These are phyloP conservation scores for Brassica balearica DNA, from an alignment of 441 rosid genomes.

Conservation along the genomic window DNA sequence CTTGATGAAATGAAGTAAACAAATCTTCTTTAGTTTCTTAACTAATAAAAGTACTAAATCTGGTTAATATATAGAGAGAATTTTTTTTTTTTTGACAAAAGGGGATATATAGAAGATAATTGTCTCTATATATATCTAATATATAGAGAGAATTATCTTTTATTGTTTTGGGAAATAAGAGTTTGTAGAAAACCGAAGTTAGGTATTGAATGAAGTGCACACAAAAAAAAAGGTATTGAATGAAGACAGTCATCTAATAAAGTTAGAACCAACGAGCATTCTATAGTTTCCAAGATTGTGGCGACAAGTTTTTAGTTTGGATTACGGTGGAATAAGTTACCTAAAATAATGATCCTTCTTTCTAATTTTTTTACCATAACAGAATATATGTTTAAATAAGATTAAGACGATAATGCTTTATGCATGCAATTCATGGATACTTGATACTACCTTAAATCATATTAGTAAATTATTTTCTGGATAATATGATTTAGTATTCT, in stretches of 20 bases:
- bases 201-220: conserved; percentile 14
- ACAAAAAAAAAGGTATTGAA: neutral
- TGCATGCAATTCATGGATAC: conserved; percentile 1
- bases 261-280: conserved; percentile 13
- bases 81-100: neutral
- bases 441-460: neutral
- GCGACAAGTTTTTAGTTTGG: conserved; percentile 26
- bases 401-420: neutral
- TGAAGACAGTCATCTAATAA: conserved; percentile 7
- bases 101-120: too few species aligned
- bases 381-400: neutral
- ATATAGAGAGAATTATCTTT: neutral
- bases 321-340: conserved; percentile 2
- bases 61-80: neutral
- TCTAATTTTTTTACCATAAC: neutral
- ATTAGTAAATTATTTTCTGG: neutral
- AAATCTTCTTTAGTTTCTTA: conserved; percentile 36
- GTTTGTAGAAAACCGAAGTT: neutral
- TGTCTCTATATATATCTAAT: neutral
- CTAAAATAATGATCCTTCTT: conserved; percentile 2
- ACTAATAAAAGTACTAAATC: conserved; percentile 31
- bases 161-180: neutral
- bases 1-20: conserved; percentile 36
- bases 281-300: conserved; percentile 26
- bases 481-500: neutral